phyloP scores from a whole-genome alignment of 1,284 basidiomycete genomes.

The Veloboletus limbatus region DNA sequence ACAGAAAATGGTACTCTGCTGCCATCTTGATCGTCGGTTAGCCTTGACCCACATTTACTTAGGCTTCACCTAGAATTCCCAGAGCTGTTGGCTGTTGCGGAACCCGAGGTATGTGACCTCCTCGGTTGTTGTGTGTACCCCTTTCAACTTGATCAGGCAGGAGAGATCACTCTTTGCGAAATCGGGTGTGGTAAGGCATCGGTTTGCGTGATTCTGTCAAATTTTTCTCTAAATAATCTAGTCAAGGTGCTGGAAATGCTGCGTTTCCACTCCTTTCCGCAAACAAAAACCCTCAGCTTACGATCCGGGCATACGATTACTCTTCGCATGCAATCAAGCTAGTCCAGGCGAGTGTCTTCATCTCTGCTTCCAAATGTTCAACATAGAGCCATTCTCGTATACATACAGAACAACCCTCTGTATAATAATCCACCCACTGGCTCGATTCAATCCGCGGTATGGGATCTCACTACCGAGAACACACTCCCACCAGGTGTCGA shows the following conservation, averaged over 20 bases:
- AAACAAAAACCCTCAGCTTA: constrained; percentile 81
- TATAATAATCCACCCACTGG: constrained; percentile 70
- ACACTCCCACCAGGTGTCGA: constrained; percentile 64
- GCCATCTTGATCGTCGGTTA: background rate
- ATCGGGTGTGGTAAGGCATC: constrained; percentile 73
- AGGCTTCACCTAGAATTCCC: constrained; percentile 93
- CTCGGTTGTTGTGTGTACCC: background rate
- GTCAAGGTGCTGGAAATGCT: constrained; percentile 86
- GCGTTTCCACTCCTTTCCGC: constrained; percentile 84
- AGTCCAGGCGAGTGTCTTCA: constrained; percentile 60
- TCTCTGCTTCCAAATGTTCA: background rate
- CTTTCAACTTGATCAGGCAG: constrained; percentile 52
- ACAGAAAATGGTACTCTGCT: constrained; percentile 73
- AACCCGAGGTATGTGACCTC: constrained; percentile 52
- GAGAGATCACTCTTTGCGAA: constrained; percentile 73
- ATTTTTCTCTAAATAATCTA: constrained; percentile 7
- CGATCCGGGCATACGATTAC: constrained; percentile 86
- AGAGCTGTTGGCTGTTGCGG: constrained; percentile 71
- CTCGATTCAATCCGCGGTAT: constrained; percentile 77
- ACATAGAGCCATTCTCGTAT: background rate
- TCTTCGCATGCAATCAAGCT: constrained; percentile 86
- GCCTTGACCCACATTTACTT: constrained; percentile 9
- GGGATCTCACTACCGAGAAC: constrained; percentile 78
- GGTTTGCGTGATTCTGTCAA: background rate
- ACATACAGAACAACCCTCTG: constrained; percentile 57